Evolutionary conservation across 768 basidiomycete genomes (phyloP).

Genomic region (Amylocystis lapponica): DNA sequence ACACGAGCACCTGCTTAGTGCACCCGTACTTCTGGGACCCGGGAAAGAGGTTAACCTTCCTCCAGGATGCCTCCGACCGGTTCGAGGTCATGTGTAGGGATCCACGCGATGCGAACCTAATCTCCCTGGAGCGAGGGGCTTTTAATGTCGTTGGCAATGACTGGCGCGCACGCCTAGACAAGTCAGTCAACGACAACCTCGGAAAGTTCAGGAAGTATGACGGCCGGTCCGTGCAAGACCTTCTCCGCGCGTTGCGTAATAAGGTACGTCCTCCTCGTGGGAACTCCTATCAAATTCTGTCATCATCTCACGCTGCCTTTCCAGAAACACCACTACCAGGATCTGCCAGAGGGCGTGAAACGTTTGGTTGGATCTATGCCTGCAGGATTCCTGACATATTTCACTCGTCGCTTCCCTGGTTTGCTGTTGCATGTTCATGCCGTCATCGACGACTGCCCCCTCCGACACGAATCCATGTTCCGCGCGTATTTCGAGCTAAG

Average conservation of each 20-base stretch:
- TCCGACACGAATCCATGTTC: slow-evolving; percentile 87
- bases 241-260: slow-evolving; percentile 88
- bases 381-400: slow-evolving; percentile 87
- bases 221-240: slow-evolving; percentile 82
- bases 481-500: slow-evolving; percentile 78
- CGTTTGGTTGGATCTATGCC: slow-evolving; percentile 88
- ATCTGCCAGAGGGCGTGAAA: slow-evolving; percentile 88
- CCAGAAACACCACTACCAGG: slow-evolving; percentile 99
- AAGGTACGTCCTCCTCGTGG: slow-evolving; percentile 56
- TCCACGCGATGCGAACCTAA: slow-evolving; percentile 71
- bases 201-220: slow-evolving; percentile 99
- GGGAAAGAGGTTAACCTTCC: slow-evolving; percentile 76
- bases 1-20: slow-evolving; percentile 78
- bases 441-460: slow-evolving; percentile 68
- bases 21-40: slow-evolving; percentile 99
- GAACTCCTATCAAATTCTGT: too few species aligned
- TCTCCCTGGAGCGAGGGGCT: slow-evolving; percentile 70
- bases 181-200: slow-evolving; percentile 85
- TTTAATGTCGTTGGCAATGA: slow-evolving; percentile 76
- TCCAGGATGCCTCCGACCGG: slow-evolving; percentile 96
- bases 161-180: slow-evolving; percentile 86
- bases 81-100: slow-evolving; percentile 98
- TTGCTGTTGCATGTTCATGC: slow-evolving; percentile 89
- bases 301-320: too few species aligned
- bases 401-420: slow-evolving; percentile 86